Evolutionary conservation across 257 asterid genomes (phyloP), one percentile per base, ranked within the genome.

Genomic region (Voacanga thouarsii): DNA sequence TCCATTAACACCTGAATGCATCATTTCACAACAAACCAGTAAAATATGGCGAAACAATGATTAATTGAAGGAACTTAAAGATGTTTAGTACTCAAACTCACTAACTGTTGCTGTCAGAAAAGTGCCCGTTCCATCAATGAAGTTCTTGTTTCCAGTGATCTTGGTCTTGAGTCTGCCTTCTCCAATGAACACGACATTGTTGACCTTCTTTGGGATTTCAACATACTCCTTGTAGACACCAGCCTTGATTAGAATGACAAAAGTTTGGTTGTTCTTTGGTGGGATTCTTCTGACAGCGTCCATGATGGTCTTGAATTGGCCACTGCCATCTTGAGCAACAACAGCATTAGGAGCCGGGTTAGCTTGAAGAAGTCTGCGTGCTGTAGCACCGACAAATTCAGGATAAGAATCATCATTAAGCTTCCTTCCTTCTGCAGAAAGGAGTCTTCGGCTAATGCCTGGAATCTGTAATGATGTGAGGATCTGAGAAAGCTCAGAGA

Each of bases 101-200:
- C 97, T 89, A 16, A 90, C 90, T 7, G 97, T 89, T 41, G 98
- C 91, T 0, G 98, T 82, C 3, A 82, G 75, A 57, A 79, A 92
- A 15, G 98, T 94, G 63, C 78, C 76, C 28, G 77, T 67, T 23
- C 97, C 97, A 63, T 90, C 97, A 1, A 85, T 79, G 77, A 24
- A 89, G 82, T 89, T 94, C 76, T 80, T 50, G 24, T 43, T 80
- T 59, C 98, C 98, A 0, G 96, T 90, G 10, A 94, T 92, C 84
- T 79, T 90, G 2, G 97, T 90, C 83, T 89, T 90, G 66, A 89
- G 86, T 12, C 97, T 94, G 37, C 98, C 98, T 56, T 92, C 98
- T 1, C 98, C 98, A 7, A 92, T 10, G 39, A 94, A 61, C 74
- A 90, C 74, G 71, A 94, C 6, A 6, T 84, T 80, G 7, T 79